Evolutionary conservation across 2,329 filamentous ascomycete species (phyloP), one percentile per base, ranked within the genome.

Genomic region (Microcyclospora pomicola): DNA sequence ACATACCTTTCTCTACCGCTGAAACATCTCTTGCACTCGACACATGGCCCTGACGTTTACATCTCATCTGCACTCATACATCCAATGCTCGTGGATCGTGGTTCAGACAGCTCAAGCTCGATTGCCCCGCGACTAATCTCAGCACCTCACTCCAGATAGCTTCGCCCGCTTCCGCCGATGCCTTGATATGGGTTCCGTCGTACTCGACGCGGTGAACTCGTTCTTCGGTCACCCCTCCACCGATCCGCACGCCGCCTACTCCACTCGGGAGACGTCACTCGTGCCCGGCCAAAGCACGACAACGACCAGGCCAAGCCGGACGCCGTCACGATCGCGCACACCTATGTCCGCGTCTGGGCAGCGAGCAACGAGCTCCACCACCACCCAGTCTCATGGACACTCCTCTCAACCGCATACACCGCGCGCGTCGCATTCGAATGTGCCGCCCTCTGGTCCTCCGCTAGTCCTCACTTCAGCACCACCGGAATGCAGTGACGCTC

Each of bases 131-230:
- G 19, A 24, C 19, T 24, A 24, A 24, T 9, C 14, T 9, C 12
- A 9, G 30, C 9, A n/a, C 12, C 30, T 15, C 30, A 5, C 30
- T n/a, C 9, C 30, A 31, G 30, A 31, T 9, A 31, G 30, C 30
- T 31, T 15, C 12, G 6, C 12, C 30, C 30, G 30, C 14, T 31
- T 31, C 30, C 30, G 36, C 45, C 44, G 40, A 48, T 47, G 50
- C 48, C 61, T 61, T 65, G 72, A 66, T 59, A 77, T 76, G 73
- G 71, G 70, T 65, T 73, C 72, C 57, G 61, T 75, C 50, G 63
- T 75, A 54, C 61, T 75, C 64, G 83, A 88, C 67, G 77, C 77
- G 66, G 75, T 77, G 63, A 73, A 82, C 61, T 77, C 84, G 64
- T 69, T 77, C 49, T 56, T 56, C 43, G 45, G 45, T 34, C 50